Conservation (phyloP, 768 basidiomycete genomes). For the Panellus pusillus region DNA sequence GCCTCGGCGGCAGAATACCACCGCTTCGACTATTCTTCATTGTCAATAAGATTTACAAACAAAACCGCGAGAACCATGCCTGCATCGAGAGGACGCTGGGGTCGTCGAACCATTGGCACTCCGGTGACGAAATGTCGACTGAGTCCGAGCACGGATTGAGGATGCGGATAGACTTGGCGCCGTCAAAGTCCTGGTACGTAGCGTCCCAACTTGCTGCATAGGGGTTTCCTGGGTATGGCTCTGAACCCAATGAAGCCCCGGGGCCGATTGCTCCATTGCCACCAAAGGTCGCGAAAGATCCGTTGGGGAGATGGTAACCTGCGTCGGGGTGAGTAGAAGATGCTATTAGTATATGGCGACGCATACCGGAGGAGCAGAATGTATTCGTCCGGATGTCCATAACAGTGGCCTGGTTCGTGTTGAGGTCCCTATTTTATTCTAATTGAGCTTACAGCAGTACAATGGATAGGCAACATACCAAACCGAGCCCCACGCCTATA, state of each 20-base stretch:
- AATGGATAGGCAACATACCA: too few species aligned
- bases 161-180: slow-evolving; percentile 74
- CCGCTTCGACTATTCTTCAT: slow-evolving; percentile 58
- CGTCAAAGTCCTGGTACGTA: slow-evolving; percentile 68
- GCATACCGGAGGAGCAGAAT: slow-evolving; percentile 57
- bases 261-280: slow-evolving; percentile 76
- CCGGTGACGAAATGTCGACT: slow-evolving; percentile 44
- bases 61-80: background rate
- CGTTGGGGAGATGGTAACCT: slow-evolving; percentile 63
- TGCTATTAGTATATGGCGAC: too few species aligned
- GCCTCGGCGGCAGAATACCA: slow-evolving; percentile 81
- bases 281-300: slow-evolving; percentile 67
- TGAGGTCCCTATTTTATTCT: slow-evolving; percentile 62
- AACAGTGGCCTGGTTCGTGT: slow-evolving; percentile 52
- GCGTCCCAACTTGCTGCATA: slow-evolving; percentile 25
- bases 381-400: slow-evolving; percentile 77
- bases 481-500: too few species aligned
- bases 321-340: too few species aligned
- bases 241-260: slow-evolving; percentile 3
- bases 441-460: too few species aligned
- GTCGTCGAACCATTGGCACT: slow-evolving; percentile 75
- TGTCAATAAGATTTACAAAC: slow-evolving; percentile 23
- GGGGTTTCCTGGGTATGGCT: slow-evolving; percentile 24
- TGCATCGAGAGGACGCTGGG: background rate
- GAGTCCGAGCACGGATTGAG: slow-evolving; percentile 66